These are phyloP conservation scores for Hyphopichia wangnamkhiaoensis DNA, from an alignment of 1,139 yeast species.

Conservation along the genomic window DNA sequence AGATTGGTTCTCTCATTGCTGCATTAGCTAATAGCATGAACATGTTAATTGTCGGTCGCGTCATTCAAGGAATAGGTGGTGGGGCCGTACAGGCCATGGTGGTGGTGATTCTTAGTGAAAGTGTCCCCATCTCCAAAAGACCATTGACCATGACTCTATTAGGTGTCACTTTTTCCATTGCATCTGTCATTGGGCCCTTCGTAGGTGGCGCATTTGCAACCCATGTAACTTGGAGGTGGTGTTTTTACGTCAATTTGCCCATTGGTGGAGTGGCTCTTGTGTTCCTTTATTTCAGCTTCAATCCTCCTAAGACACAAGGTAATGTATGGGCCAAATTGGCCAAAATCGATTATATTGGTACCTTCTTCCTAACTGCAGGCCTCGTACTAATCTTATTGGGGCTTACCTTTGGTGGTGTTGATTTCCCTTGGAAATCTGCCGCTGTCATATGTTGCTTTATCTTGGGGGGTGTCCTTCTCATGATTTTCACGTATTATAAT, in stretches of 20 bases:
- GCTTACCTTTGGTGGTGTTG: slow-evolving; percentile 37
- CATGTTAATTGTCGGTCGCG: slow-evolving; percentile 69
- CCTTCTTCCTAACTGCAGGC: slow-evolving; percentile 29
- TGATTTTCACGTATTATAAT: slow-evolving; percentile 49
- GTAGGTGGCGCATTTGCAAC: slow-evolving; percentile 68
- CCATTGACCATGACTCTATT: slow-evolving; percentile 52
- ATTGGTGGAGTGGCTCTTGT: slow-evolving; percentile 59
- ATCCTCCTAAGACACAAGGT: slow-evolving; percentile 54
- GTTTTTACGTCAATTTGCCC: slow-evolving; percentile 72
- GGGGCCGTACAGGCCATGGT: slow-evolving; percentile 67
- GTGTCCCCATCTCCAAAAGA: slow-evolving; percentile 60
- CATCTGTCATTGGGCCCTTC: slow-evolving; percentile 64
- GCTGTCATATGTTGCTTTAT: slow-evolving; percentile 55
- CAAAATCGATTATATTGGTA: slow-evolving; percentile 37
- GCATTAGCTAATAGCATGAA: slow-evolving; percentile 59
- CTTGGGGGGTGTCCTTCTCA: slow-evolving; percentile 49
- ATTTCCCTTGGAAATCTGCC: slow-evolving; percentile 47
- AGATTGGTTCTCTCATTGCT: slow-evolving; percentile 61
- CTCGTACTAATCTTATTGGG: slow-evolving; percentile 33
- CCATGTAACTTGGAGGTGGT: slow-evolving; percentile 75
- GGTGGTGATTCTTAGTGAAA: slow-evolving; percentile 54
- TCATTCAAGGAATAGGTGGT: slow-evolving; percentile 72
- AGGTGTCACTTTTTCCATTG: slow-evolving; percentile 55
- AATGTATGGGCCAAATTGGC: slow-evolving; percentile 39
- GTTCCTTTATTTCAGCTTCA: slow-evolving; percentile 48